Evolutionary conservation across 73 alveolate species (phyloP).

Genomic region (Paramecium pentaurelia): DNA sequence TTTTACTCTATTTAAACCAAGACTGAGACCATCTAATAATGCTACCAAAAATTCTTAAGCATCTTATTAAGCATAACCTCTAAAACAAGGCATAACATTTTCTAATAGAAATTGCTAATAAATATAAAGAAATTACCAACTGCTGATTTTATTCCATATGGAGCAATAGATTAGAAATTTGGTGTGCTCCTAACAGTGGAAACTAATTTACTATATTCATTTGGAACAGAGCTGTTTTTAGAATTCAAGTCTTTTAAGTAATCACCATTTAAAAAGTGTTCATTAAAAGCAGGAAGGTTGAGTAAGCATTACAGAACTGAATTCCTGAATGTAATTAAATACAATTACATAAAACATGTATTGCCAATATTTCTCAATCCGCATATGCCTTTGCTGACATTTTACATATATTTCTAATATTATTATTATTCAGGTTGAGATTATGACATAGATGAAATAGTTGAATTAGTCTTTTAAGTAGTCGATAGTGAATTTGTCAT

Average conservation of each 20-base stretch:
- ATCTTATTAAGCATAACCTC: conserved; percentile 79
- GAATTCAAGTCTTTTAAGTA: not conserved
- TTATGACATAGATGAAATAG: not conserved
- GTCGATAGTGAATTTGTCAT: not conserved
- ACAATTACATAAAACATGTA: conserved; percentile 76
- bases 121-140: not conserved
- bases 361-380: conserved; percentile 83
- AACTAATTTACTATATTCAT: conserved; percentile 49
- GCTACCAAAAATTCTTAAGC: conserved; percentile 79
- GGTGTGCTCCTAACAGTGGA: conserved; percentile 47
- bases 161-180: conserved; percentile 50
- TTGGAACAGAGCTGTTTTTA: conserved; percentile 25
- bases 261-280: conserved; percentile 66
- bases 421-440: not conserved
- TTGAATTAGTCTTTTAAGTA: not conserved
- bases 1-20: conserved; percentile 68
- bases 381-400: conserved; percentile 15
- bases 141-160: conserved; percentile 43
- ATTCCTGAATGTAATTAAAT: conserved; percentile 38
- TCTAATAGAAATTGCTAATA: not conserved
- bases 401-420: not conserved
- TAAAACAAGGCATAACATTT: conserved; percentile 66
- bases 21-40: conserved; percentile 76
- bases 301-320: conserved; percentile 90
- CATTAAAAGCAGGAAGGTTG: conserved; percentile 86